These are phyloP conservation scores for Nicotiana otophora DNA, from an alignment of 257 asterid genomes.

Conservation along the genomic window DNA sequence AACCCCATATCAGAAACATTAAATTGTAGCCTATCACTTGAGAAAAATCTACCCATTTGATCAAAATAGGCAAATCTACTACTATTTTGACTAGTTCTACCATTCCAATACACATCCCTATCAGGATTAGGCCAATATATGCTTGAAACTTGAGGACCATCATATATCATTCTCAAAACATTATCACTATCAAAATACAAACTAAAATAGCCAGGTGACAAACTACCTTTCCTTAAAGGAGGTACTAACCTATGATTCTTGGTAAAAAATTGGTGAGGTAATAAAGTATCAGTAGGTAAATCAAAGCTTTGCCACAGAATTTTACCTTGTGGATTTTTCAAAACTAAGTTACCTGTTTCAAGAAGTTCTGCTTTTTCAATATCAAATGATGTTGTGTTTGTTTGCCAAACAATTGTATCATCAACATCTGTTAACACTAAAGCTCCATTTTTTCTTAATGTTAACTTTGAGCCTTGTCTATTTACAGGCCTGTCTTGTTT, in stretches of 20 bases:
- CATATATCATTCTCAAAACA: slow-evolving; percentile 47
- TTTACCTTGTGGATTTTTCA: slow-evolving; percentile 26
- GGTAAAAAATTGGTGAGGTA: slow-evolving; percentile 55
- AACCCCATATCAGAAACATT: slow-evolving; percentile 51
- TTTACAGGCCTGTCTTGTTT: slow-evolving; percentile 61
- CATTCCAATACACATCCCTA: slow-evolving; percentile 12
- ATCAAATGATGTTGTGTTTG: slow-evolving; percentile 17
- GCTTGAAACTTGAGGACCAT: slow-evolving; percentile 50
- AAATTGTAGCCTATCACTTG: slow-evolving; percentile 47
- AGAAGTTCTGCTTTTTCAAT: slow-evolving; percentile 37
- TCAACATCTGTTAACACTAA: slow-evolving; percentile 27
- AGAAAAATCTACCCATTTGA: slow-evolving; percentile 40
- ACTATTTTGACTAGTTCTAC: slow-evolving; percentile 61
- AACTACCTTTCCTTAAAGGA: slow-evolving; percentile 30
- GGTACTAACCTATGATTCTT: slow-evolving; percentile 49
- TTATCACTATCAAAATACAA: slow-evolving; percentile 55
- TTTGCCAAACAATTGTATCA: slow-evolving; percentile 28
- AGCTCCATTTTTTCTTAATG: slow-evolving; percentile 21
- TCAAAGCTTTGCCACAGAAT: slow-evolving; percentile 66
- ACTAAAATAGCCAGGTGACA: slow-evolving; percentile 49
- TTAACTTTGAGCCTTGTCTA: slow-evolving; percentile 30
- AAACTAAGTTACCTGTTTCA: slow-evolving; percentile 47
- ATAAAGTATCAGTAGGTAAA: slow-evolving; percentile 52
- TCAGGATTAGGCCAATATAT: slow-evolving; percentile 68
- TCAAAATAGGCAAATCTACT: slow-evolving; percentile 53